These are phyloP conservation scores for Corchorus capsularis DNA, from an alignment of 345 rosid species.

Conservation along the genomic window DNA sequence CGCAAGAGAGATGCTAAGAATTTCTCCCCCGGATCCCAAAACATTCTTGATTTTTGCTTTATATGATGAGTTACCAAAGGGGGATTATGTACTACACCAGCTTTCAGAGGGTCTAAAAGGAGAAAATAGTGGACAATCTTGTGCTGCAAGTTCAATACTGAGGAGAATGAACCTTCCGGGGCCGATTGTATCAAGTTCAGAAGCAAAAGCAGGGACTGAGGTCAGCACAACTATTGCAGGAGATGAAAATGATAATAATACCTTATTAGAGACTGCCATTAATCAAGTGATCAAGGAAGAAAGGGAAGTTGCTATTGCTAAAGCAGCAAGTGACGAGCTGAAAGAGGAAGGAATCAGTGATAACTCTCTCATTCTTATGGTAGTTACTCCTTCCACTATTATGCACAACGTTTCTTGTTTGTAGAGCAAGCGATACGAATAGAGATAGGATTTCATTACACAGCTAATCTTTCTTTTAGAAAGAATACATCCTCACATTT, in stretches of 20 bases:
- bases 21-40: constrained; percentile 72
- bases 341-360: constrained; percentile 82
- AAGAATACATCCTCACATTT: neutral
- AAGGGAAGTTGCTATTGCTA: constrained; percentile 55
- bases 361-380: constrained; percentile 65
- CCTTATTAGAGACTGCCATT: constrained; percentile 55
- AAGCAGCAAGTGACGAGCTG: constrained; percentile 56
- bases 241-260: constrained; percentile 30
- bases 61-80: constrained; percentile 83
- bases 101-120: constrained; percentile 68
- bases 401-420: neutral
- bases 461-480: neutral
- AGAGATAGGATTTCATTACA: neutral
- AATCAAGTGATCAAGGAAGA: constrained; percentile 66
- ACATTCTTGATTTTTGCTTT: constrained; percentile 80
- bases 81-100: constrained; percentile 77
- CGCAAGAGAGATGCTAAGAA: constrained; percentile 85
- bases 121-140: constrained; percentile 40
- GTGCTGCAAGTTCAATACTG: constrained; percentile 75
- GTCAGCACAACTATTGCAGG: constrained; percentile 22
- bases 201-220: constrained; percentile 34
- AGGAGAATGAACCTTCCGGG: constrained; percentile 53
- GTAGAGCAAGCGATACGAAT: neutral
- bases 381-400: constrained; percentile 26
- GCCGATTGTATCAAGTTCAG: constrained; percentile 30